A percentile compares a stretch with the other conserved stretches of the same genome.
Conservation (phyloP, 1,284 basidiomycete genomes). For the Xerocomus nothofagi region DNA sequence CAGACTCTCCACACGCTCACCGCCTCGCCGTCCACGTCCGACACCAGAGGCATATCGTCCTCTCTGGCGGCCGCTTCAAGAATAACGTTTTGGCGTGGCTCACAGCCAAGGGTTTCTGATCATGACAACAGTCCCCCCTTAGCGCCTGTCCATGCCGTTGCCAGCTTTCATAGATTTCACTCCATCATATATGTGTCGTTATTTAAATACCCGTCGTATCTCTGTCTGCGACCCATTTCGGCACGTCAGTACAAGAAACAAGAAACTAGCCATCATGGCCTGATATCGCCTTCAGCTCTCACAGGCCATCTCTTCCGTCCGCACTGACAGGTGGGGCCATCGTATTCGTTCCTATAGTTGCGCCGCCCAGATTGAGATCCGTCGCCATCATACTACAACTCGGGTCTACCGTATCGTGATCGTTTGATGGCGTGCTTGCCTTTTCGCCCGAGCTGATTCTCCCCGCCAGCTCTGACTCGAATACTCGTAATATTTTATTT, state of each 20-base stretch:
- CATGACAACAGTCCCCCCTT: constrained; percentile 6
- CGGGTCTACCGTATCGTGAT: background rate
- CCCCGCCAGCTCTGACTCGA: too few relatives aligned
- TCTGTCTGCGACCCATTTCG: background rate
- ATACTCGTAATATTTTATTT: background rate
- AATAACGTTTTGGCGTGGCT: constrained; percentile 59
- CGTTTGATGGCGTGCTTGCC: background rate
- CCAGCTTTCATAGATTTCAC: constrained; percentile 16
- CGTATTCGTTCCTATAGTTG: background rate
- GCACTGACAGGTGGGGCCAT: background rate
- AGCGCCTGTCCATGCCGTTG: constrained; percentile 9
- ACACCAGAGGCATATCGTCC: constrained; percentile 49
- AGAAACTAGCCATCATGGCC: too few relatives aligned
- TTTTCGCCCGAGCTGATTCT: background rate
- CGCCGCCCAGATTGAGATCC: background rate
- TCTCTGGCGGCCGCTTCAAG: constrained; percentile 61
- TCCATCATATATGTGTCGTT: constrained; percentile 11
- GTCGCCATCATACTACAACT: background rate
- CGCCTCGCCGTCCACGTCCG: constrained; percentile 48
- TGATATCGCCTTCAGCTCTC: background rate
- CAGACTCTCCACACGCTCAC: constrained; percentile 44
- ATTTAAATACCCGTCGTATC: constrained; percentile 21
- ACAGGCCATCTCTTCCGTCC: background rate
- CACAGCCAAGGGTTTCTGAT: constrained; percentile 55
- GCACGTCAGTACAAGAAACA: constrained; percentile 2